Base-by-base conservation (phyloP, 2,329 filamentous ascomycete species). In the Arthroderma sp. region DNA sequence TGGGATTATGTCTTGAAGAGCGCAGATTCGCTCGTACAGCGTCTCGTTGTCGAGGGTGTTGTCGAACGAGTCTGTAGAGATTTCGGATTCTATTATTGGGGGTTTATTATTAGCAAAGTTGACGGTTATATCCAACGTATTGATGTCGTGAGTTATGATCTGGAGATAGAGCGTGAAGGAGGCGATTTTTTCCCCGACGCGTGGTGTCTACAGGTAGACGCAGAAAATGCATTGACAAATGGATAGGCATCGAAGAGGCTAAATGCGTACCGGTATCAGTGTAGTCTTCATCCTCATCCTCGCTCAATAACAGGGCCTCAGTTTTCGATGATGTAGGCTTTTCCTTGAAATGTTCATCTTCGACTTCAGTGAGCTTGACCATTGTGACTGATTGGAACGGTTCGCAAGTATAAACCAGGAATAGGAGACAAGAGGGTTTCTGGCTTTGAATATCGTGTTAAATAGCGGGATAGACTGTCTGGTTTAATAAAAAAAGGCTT, bases 361-460 rank as follows among this genome's bases (percentile, higher is more conserved):
- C 86, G 70, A 97, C 91, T 79, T 97, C 91, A 71, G 89, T 88
- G 71, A 97, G 88, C 76, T 91, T 89, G 74, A 97, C 91, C 91
- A 97, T 96, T 55, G 54, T 60, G 55, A 51, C 17, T 23, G 43
- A 52, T 25, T 55, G 17, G 44, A 44, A n/a, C 5, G 19, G 33
- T 17, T n/a, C 7, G 25, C 7, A 25, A 15, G n/a, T 54, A 21
- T 31, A 19, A 33, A 17, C 15, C 9, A 13, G 17, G 17, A 4
- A 15, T n/a, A 51, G 28, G 4, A 25, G 13, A 17, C 25, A 11
- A 51, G 19, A 19, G n/a, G 13, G 25, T 7, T 33, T 25, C 17
- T 4, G n/a, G 25, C 15, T 51, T 17, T 51, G 25, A 17, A 17
- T 6, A 9, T 49, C 15, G 47, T 33, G 11, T 23, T 21, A 47